Conservation (phyloP, 176 grass and related monocot species). For the Bolboschoenus planiculmis region DNA sequence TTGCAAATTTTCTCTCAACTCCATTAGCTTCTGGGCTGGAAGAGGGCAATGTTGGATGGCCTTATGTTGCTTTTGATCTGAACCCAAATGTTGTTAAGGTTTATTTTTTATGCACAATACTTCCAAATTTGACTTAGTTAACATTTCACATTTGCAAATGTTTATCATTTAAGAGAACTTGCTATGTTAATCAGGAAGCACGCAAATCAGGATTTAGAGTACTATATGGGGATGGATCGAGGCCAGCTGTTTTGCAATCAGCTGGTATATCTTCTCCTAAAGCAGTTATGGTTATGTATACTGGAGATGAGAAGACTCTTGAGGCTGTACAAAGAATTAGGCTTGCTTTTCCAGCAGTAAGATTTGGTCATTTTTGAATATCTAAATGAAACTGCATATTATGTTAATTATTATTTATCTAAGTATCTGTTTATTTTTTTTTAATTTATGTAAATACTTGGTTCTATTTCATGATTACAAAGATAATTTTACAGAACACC, state of each 20-base stretch:
- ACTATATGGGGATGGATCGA: constrained; percentile 87
- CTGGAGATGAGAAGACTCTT: constrained; percentile 56
- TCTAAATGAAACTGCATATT: background rate
- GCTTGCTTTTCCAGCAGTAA: constrained; percentile 92
- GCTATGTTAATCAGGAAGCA: constrained; percentile 39
- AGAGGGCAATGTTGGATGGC: constrained; percentile 49
- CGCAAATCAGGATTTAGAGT: constrained; percentile 70
- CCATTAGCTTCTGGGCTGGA: constrained; percentile 71
- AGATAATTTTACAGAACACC: background rate
- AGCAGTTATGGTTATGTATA: constrained; percentile 97
- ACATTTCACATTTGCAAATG: background rate
- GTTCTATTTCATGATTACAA: background rate
- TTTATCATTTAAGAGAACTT: background rate
- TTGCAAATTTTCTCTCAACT: constrained; percentile 84
- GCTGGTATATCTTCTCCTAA: constrained; percentile 93
- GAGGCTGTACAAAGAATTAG: constrained; percentile 76
- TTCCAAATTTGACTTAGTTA: background rate
- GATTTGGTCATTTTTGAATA: background rate
- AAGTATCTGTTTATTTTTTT: background rate
- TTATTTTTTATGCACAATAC: background rate
- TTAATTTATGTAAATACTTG: background rate
- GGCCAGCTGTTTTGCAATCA: constrained; percentile 85
- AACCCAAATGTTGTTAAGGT: constrained; percentile 94
- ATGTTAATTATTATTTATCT: background rate
- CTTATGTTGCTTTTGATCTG: constrained; percentile 92